Evolutionary conservation across 139 green algal species (phyloP).

Genomic region (Chlamydomonas sphaeroides): DNA sequence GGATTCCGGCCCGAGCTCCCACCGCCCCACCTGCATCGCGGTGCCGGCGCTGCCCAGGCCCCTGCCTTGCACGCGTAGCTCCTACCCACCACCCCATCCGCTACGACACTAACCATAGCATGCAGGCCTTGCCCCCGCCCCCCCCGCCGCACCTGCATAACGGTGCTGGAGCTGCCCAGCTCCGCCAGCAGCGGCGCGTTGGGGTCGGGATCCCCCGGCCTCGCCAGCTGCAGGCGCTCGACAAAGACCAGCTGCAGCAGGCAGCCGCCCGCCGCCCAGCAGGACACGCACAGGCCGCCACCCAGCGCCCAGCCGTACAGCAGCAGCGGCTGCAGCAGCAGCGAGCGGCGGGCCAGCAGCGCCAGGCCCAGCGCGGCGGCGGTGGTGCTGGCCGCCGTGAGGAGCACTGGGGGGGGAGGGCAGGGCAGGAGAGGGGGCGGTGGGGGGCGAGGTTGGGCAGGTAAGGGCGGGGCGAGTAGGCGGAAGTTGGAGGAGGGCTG

Average conservation of each 20-base stretch:
- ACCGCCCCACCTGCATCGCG: too few relatives aligned
- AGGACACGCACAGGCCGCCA: slow-evolving; percentile 17
- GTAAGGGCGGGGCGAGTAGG: too few relatives aligned
- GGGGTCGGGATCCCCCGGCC: background rate
- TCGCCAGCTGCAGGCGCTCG: slow-evolving; percentile 31
- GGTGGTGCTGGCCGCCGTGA: background rate
- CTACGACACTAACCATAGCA: too few relatives aligned
- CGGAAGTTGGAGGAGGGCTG: too few relatives aligned
- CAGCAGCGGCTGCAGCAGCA: slow-evolving; percentile 24
- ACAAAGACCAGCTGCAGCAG: slow-evolving; percentile 41
- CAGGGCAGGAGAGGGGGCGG: background rate
- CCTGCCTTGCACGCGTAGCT: too few relatives aligned
- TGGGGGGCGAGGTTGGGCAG: background rate
- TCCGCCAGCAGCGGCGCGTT: slow-evolving; percentile 28
- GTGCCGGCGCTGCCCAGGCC: too few relatives aligned
- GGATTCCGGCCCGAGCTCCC: too few relatives aligned
- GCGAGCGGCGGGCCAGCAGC: background rate
- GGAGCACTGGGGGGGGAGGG: background rate
- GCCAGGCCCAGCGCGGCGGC: background rate
- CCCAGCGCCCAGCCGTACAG: slow-evolving; percentile 26
- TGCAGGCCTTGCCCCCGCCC: background rate
- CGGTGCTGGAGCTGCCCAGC: slow-evolving; percentile 1
- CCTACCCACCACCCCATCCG: too few relatives aligned
- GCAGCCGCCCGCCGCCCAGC: slow-evolving; percentile 21
- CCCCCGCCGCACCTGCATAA: slow-evolving; percentile 29